These are phyloP conservation scores for Aspergillus jensenii DNA, from an alignment of 2,329 filamentous ascomycete genomes.

Conservation along the genomic window DNA sequence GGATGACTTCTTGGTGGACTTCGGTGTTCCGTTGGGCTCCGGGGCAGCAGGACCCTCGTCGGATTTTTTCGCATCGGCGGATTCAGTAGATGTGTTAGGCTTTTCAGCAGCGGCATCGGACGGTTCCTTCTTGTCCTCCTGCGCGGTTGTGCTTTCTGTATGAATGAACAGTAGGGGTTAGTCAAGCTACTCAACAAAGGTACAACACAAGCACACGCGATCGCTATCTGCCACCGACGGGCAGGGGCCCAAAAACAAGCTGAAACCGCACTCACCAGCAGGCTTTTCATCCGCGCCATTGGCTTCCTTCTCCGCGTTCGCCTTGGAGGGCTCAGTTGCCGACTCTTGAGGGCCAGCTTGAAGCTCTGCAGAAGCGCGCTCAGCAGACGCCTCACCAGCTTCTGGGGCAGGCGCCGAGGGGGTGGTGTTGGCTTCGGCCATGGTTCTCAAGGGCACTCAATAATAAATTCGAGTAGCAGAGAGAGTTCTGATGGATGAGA, in stretches of 20 bases:
- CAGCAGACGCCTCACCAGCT: constrained; percentile 29
- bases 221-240: background rate
- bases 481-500: constrained; percentile 13
- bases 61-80: constrained; percentile 25
- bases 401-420: constrained; percentile 30
- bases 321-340: constrained; percentile 21
- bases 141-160: constrained; percentile 20
- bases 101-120: constrained; percentile 30
- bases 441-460: constrained; percentile 28
- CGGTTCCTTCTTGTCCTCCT: constrained; percentile 30
- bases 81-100: constrained; percentile 22
- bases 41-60: constrained; percentile 23
- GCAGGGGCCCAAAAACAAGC: background rate
- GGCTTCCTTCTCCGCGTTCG: constrained; percentile 23
- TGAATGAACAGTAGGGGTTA: constrained; percentile 10
- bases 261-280: constrained; percentile 27
- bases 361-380: constrained; percentile 30
- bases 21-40: constrained; percentile 50
- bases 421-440: constrained; percentile 41
- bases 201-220: constrained; percentile 10
- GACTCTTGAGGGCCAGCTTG: constrained; percentile 21
- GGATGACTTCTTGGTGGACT: constrained; percentile 49
- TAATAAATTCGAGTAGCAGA: constrained; percentile 15
- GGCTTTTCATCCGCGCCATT: constrained; percentile 30
- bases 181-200: constrained; percentile 6